These are phyloP conservation scores for Rhodotorula sp. DNA, from an alignment of 1,284 basidiomycete genomes.

Conservation along the genomic window DNA sequence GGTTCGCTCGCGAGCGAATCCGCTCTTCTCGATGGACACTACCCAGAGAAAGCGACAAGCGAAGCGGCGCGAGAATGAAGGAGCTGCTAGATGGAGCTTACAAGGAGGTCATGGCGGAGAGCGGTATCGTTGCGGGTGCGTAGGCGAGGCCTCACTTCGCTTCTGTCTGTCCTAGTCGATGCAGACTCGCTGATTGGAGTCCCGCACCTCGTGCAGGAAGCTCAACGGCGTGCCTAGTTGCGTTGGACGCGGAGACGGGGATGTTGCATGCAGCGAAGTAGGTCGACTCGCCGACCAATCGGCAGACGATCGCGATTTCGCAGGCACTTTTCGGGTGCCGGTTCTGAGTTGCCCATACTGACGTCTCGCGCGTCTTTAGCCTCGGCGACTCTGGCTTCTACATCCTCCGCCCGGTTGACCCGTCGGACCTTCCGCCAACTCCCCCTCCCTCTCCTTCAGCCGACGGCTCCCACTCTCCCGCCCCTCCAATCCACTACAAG, in stretches of 20 bases:
- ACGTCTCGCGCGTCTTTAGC: slow-evolving; percentile 50
- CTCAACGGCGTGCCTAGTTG: slow-evolving; percentile 78
- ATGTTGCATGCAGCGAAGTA: slow-evolving; percentile 75
- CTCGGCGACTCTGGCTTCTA: slow-evolving; percentile 82
- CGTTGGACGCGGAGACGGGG: slow-evolving; percentile 71
- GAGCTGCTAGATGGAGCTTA: slow-evolving; percentile 72
- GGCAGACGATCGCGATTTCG: too few species aligned
- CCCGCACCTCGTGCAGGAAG: slow-evolving; percentile 59
- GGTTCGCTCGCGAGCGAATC: slow-evolving; percentile 27
- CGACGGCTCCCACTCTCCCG: slow-evolving; percentile 52
- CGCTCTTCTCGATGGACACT: slow-evolving; percentile 3
- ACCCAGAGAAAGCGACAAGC: neutral
- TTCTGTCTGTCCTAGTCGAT: neutral
- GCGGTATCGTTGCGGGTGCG: slow-evolving; percentile 68
- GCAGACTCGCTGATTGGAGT: neutral
- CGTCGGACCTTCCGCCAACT: neutral
- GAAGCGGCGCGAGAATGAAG: slow-evolving; percentile 47
- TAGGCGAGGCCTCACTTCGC: slow-evolving; percentile 8
- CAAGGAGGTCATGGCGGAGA: slow-evolving; percentile 66
- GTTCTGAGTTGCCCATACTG: neutral
- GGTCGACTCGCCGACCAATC: slow-evolving; percentile 41
- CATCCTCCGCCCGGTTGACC: slow-evolving; percentile 60
- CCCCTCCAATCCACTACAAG: slow-evolving; percentile 53
- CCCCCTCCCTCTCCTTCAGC: slow-evolving; percentile 74
- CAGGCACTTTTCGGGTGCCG: too few species aligned